Evolutionary conservation across 192 early-diverging fungal genomes (phyloP).

Genomic region (Coemansia sp.): DNA sequence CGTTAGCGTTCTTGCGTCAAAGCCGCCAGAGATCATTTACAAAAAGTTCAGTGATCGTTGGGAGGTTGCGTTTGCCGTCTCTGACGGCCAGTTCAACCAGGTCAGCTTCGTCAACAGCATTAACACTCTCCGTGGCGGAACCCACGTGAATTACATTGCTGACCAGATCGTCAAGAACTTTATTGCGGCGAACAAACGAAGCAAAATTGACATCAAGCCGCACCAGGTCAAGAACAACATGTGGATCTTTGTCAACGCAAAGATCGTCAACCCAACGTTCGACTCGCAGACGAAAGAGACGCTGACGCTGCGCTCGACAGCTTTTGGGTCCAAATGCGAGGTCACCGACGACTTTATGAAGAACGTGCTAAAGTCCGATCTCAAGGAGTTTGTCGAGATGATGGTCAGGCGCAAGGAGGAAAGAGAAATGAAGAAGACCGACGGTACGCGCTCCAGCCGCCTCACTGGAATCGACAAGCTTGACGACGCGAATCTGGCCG

Average conservation of each 20-base stretch:
- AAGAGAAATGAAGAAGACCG: slow-evolving; percentile 82
- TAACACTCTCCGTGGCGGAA: slow-evolving; percentile 91
- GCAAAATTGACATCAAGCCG: slow-evolving; percentile 70
- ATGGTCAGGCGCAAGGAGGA: slow-evolving; percentile 71
- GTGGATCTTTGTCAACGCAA: slow-evolving; percentile 90
- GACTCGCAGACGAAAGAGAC: slow-evolving; percentile 98
- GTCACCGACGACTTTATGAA: slow-evolving; percentile 79
- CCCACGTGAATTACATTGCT: slow-evolving; percentile 79
- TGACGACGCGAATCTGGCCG: slow-evolving; percentile 94
- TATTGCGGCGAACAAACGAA: slow-evolving; percentile 69
- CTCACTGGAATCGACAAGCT: slow-evolving; percentile 83
- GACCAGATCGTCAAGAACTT: slow-evolving; percentile 78
- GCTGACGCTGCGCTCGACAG: slow-evolving; percentile 72
- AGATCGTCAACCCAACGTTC: slow-evolving; percentile 93
- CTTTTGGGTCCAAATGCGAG: slow-evolving; percentile 81
- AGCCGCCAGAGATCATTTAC: slow-evolving; percentile 62
- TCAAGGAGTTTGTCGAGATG: slow-evolving; percentile 77
- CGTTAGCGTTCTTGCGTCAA: slow-evolving; percentile 4
- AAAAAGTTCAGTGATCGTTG: slow-evolving; percentile 79
- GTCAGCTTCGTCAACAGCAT: slow-evolving; percentile 97
- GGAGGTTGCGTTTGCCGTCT: slow-evolving; percentile 91
- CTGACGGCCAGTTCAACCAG: slow-evolving; percentile 95
- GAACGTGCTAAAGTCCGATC: slow-evolving; percentile 79
- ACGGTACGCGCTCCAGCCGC: slow-evolving; percentile 68
- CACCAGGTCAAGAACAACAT: slow-evolving; percentile 87